These are phyloP conservation scores for Amaranthus cruentus DNA, from an alignment of 148 eudicot genomes.

Conservation along the genomic window DNA sequence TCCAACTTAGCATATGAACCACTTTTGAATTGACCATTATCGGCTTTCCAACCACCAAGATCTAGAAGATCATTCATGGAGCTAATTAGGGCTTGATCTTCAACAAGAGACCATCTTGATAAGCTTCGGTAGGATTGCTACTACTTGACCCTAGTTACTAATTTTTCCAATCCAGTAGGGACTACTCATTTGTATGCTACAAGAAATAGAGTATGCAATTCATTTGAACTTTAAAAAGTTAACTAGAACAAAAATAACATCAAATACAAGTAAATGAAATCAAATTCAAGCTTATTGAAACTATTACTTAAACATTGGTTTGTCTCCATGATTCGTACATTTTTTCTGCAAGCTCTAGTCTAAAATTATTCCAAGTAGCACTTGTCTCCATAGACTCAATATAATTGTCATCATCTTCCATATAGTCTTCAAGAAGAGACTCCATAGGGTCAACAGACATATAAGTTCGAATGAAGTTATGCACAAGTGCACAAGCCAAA, in stretches of 20 bases:
- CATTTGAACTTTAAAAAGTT: no score
- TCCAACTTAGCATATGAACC: not conserved
- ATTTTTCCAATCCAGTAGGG: not conserved
- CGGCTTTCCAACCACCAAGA: not conserved
- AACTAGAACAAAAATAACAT: no score
- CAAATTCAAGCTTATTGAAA: no score
- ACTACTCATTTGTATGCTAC: not conserved
- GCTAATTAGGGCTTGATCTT: not conserved
- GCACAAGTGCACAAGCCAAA: not conserved
- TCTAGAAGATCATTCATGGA: not conserved
- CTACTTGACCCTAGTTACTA: not conserved
- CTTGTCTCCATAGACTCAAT: conserved; percentile 10
- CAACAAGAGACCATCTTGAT: conserved; percentile 2
- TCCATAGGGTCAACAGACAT: conserved; percentile 14
- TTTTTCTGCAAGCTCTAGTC: conserved; percentile 6
- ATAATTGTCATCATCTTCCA: not conserved
- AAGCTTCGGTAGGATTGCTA: not conserved
- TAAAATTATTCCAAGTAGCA: no score
- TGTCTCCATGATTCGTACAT: conserved; percentile 13
- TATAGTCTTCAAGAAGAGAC: not conserved
- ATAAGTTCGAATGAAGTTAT: conserved; percentile 10
- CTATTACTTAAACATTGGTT: not conserved
- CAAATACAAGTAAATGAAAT: no score
- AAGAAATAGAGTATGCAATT: not conserved
- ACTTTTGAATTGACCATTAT: not conserved